A percentile compares a stretch with the other conserved stretches of the same genome.
These are phyloP conservation scores for Aspergillus texensis DNA, from an alignment of 2,329 filamentous ascomycete species.

Conservation along the genomic window DNA sequence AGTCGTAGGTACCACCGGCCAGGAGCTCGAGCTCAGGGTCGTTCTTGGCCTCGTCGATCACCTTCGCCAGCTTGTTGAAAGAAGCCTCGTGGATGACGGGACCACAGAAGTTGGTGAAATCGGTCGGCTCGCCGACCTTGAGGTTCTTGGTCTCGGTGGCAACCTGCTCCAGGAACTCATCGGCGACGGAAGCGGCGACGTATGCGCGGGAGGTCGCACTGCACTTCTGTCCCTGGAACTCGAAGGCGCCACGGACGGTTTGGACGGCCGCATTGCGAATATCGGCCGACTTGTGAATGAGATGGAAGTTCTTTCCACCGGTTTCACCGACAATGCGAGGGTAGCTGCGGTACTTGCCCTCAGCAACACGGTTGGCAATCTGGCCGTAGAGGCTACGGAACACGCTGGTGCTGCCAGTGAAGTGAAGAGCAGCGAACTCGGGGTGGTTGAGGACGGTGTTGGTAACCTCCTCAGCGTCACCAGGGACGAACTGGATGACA, in stretches of 20 bases:
- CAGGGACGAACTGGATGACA: slow-evolving; percentile 92
- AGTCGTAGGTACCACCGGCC: slow-evolving; percentile 75
- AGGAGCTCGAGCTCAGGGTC: slow-evolving; percentile 74
- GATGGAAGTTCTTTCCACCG: slow-evolving; percentile 91
- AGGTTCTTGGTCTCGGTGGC: slow-evolving; percentile 70
- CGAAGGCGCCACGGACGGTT: slow-evolving; percentile 83
- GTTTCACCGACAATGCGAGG: slow-evolving; percentile 89
- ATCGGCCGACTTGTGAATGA: slow-evolving; percentile 77
- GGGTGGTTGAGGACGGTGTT: slow-evolving; percentile 73
- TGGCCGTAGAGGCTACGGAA: slow-evolving; percentile 87
- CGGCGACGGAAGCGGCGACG: slow-evolving; percentile 74
- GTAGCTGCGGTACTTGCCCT: slow-evolving; percentile 81
- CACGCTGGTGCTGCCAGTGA: slow-evolving; percentile 88
- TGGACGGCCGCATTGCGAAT: slow-evolving; percentile 77
- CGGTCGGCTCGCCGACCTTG: slow-evolving; percentile 69
- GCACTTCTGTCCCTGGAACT: slow-evolving; percentile 92
- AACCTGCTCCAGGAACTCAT: slow-evolving; percentile 69
- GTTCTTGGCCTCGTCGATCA: slow-evolving; percentile 78
- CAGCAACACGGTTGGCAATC: slow-evolving; percentile 78
- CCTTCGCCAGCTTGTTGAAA: slow-evolving; percentile 76
- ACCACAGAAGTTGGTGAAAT: slow-evolving; percentile 79
- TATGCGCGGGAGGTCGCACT: slow-evolving; percentile 81
- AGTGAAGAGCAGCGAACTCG: slow-evolving; percentile 89
- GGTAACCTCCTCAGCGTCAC: slow-evolving; percentile 82
- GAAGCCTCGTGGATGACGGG: slow-evolving; percentile 82